Evolutionary conservation across 2,329 filamentous ascomycete species (phyloP).

Genomic region (Ceratocystis alfenasii): DNA sequence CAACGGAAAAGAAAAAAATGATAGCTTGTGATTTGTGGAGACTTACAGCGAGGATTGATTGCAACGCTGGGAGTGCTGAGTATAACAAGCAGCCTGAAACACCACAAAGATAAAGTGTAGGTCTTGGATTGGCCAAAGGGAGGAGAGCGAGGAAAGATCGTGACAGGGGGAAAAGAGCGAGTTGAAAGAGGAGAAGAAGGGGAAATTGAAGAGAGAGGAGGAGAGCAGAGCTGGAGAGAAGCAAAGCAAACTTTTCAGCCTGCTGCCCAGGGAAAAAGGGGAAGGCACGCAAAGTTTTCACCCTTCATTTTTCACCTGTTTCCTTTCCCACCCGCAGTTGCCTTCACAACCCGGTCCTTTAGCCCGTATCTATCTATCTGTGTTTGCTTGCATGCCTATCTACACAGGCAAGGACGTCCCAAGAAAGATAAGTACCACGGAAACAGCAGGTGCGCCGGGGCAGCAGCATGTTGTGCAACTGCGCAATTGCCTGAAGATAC

Average conservation of each 20-base stretch:
- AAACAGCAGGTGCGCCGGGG: constrained; percentile 5
- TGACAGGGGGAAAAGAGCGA: background rate
- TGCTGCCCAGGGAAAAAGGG: background rate
- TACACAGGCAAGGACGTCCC: background rate
- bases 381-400: background rate
- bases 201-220: background rate
- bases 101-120: background rate
- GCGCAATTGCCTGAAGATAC: constrained; percentile 2
- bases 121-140: no score
- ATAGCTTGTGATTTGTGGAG: constrained; percentile 1
- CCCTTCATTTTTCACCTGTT: no score
- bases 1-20: background rate
- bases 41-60: background rate
- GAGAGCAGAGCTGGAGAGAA: background rate
- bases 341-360: background rate
- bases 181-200: background rate
- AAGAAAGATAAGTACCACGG: background rate
- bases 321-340: background rate
- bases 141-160: background rate
- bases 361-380: background rate
- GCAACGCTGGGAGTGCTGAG: background rate
- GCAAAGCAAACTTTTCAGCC: background rate
- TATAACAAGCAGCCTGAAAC: background rate
- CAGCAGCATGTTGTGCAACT: constrained; percentile 5
- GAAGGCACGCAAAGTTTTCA: constrained; percentile 3